A percentile compares a stretch with the other conserved stretches of the same genome.
Evolutionary conservation across 306 rosid genomes (phyloP).

Genomic region (Sphenostylis stenocarpa): DNA sequence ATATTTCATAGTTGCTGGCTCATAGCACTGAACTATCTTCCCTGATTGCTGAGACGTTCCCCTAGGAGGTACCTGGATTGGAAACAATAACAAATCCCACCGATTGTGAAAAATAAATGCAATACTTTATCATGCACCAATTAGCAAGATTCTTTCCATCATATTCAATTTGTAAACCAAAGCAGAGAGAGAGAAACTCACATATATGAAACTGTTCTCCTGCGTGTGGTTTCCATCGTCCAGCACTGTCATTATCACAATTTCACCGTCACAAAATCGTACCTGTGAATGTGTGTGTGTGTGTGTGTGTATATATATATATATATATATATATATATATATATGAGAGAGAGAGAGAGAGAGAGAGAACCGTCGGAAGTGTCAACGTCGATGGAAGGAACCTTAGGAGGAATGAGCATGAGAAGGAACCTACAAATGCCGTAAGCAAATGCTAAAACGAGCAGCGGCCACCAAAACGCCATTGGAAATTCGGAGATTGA

Average conservation of each 20-base stretch:
- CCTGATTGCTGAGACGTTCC: constrained; percentile 71
- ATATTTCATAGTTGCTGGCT: constrained; percentile 93
- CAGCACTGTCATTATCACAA: constrained; percentile 57
- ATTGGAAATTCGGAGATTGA: constrained; percentile 38
- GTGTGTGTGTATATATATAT: too few relatives aligned
- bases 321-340: background rate
- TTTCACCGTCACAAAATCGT: background rate
- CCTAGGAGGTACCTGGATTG: constrained; percentile 77
- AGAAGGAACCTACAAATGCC: constrained; percentile 72
- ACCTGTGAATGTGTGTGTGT: too few relatives aligned
- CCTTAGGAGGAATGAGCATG: constrained; percentile 80
- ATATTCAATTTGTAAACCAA: background rate
- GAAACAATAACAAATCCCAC: background rate
- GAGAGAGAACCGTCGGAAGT: constrained; percentile 67
- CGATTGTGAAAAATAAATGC: background rate
- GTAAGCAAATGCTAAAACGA: constrained; percentile 73
- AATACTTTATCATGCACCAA: background rate
- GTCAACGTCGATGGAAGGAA: constrained; percentile 87
- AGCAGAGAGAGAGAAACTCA: constrained; percentile 35
- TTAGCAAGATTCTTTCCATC: background rate
- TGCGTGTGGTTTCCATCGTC: constrained; percentile 76
- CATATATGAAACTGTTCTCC: constrained; percentile 85
- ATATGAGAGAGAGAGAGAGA: too few relatives aligned
- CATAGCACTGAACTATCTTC: constrained; percentile 76
- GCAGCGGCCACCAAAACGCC: constrained; percentile 85